A percentile compares a stretch with the other conserved stretches of the same genome.
These are phyloP conservation scores for Lentinula aciculospora DNA, from an alignment of 768 basidiomycete species.

Conservation along the genomic window DNA sequence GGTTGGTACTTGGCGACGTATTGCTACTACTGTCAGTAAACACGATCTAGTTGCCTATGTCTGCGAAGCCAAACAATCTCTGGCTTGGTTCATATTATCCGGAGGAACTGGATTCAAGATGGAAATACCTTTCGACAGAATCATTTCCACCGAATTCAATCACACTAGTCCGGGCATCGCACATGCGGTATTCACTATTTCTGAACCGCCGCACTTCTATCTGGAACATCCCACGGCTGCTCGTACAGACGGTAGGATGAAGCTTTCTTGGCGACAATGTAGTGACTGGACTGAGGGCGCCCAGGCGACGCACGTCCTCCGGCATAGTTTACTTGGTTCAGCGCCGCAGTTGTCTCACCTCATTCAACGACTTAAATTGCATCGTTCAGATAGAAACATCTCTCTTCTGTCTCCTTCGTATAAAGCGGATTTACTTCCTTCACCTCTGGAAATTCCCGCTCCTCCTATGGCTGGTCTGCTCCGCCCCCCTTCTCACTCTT, in stretches of 20 bases:
- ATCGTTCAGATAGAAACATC: slow-evolving; percentile 25
- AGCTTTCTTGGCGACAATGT: slow-evolving; percentile 56
- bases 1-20: slow-evolving; percentile 76
- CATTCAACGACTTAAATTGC: slow-evolving; percentile 38
- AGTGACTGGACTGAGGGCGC: slow-evolving; percentile 74
- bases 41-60: slow-evolving; percentile 75
- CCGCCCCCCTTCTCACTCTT: slow-evolving; percentile 20
- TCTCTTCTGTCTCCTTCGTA: slow-evolving; percentile 31
- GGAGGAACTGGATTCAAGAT: slow-evolving; percentile 77
- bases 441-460: slow-evolving; percentile 31
- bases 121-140: slow-evolving; percentile 68
- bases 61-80: slow-evolving; percentile 56
- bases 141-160: slow-evolving; percentile 52
- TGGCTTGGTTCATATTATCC: slow-evolving; percentile 79
- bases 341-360: slow-evolving; percentile 55
- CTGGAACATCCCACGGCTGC: slow-evolving; percentile 41
- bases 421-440: slow-evolving; percentile 21
- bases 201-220: slow-evolving; percentile 65
- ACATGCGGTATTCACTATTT: slow-evolving; percentile 58
- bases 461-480: slow-evolving; percentile 29
- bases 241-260: slow-evolving; percentile 21
- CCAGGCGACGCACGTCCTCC: slow-evolving; percentile 59
- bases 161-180: slow-evolving; percentile 50
- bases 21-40: slow-evolving; percentile 46
- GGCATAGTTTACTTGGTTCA: slow-evolving; percentile 62